Base-by-base conservation (phyloP, 129 eudicot species). In the Flaveria robusta region DNA sequence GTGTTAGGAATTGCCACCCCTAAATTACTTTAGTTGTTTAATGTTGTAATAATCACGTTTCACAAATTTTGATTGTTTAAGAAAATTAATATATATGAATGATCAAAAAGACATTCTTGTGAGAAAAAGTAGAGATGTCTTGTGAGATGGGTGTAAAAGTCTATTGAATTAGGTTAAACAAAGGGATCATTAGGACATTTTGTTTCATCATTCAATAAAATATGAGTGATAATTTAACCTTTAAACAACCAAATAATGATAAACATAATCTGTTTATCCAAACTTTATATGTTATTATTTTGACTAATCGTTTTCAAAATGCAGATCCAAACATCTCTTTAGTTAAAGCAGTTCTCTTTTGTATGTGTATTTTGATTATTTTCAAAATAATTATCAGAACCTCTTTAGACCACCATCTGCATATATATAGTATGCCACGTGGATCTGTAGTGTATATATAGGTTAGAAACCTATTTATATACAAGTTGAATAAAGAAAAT, bases 1-100 rank as follows among this genome's bases (percentile, higher is more conserved):
- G 49, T 43, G 49, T 43, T 13, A 43, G 9, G 13, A 43, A 43
- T 8, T 9, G 49, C 12, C 49, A 8, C 11, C 8, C 49, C 49
- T 34, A 34, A 34, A 43, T 8, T 0, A 43, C 49, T 43, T 43
- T 1, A 8, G 26, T 19, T 54, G 24, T 54, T n/a, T 9, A 9
- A 54, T 9, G 49, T 10, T 43, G 39, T 34, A 34, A 34, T 34
- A 34, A 34, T 34, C 39, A 23, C 19, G 26, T 54, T 14, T 29
- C 23, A 23, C 23, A 15, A 47, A 15, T 20, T 68, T 24, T 4
- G 12, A 37, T 18, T 55, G 5, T 23, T 7, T 23, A 62, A 62
- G 67, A 62, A 62, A 29, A 27, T 64, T 64, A 64, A 64, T 64
- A 60, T 64, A 7, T 64, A 14, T 31, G 45, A 64, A 29, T 64